These are phyloP conservation scores for Collybia sp. DNA, from an alignment of 768 basidiomycete species.

Conservation along the genomic window DNA sequence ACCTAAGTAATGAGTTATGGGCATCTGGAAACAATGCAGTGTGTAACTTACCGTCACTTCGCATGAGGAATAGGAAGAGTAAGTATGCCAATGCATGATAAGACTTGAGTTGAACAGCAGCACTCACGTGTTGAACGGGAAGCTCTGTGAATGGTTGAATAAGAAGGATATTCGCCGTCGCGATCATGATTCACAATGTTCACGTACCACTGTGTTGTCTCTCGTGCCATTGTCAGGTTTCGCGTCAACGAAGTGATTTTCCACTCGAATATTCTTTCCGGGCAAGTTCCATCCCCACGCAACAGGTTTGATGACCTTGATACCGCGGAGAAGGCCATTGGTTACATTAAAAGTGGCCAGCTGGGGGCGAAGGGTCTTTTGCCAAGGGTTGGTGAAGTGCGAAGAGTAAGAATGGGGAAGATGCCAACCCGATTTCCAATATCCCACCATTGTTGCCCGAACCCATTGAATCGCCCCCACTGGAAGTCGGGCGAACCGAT, in stretches of 20 bases:
- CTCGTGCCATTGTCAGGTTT: slow-evolving; percentile 33
- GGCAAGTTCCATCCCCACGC: slow-evolving; percentile 45
- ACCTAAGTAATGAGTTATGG: slow-evolving; percentile 11
- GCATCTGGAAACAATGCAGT: not conserved
- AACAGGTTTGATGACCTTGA: slow-evolving; percentile 43
- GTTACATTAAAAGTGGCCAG: slow-evolving; percentile 44
- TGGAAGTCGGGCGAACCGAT: slow-evolving; percentile 33
- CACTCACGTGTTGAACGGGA: slow-evolving; percentile 41
- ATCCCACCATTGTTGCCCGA: slow-evolving; percentile 50
- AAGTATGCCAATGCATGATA: not conserved
- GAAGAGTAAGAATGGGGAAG: not conserved
- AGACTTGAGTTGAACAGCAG: not conserved
- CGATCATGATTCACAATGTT: too few species aligned
- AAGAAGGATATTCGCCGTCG: too few species aligned
- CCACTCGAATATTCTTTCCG: slow-evolving; percentile 30
- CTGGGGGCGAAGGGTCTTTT: slow-evolving; percentile 36
- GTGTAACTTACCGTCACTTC: slow-evolving; percentile 17
- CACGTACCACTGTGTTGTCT: slow-evolving; percentile 25
- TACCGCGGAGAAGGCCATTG: slow-evolving; percentile 26
- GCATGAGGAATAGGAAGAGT: not conserved
- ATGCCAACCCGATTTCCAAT: slow-evolving; percentile 32
- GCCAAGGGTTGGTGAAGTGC: not conserved
- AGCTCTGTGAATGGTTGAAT: slow-evolving; percentile 22
- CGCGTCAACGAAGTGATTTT: slow-evolving; percentile 36
- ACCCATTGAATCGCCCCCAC: slow-evolving; percentile 39